Conservation (phyloP, 345 rosid genomes). For the Trapa bicornis region DNA sequence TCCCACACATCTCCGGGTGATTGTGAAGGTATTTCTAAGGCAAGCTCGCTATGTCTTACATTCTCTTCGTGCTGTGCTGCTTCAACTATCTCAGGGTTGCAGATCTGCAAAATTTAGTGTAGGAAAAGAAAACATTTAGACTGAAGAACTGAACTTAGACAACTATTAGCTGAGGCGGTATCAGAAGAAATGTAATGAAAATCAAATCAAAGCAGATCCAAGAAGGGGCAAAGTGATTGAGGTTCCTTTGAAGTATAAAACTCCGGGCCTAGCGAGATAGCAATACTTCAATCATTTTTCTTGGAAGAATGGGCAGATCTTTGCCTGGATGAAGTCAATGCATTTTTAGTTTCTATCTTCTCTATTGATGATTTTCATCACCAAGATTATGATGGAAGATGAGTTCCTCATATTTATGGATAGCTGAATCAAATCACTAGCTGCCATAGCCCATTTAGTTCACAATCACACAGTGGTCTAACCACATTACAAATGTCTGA, state of each 20-base stretch:
- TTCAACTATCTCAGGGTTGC: constrained; percentile 52
- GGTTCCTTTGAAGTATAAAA: background rate
- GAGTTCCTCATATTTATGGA: background rate
- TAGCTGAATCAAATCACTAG: background rate
- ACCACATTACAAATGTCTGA: background rate
- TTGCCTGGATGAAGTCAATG: background rate
- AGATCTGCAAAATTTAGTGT: constrained; percentile 24
- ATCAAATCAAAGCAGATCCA: background rate
- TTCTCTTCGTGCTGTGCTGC: constrained; percentile 22
- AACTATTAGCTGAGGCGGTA: background rate
- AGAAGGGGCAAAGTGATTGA: background rate
- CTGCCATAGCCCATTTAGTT: too few species aligned
- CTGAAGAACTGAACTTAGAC: background rate
- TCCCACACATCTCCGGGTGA: constrained; percentile 26
- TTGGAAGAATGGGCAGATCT: background rate
- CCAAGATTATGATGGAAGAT: background rate
- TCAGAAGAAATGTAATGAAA: background rate
- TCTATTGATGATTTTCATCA: background rate
- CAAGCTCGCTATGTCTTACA: constrained; percentile 22
- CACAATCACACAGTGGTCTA: too few species aligned
- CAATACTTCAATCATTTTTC: background rate
- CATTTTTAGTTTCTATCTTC: background rate
- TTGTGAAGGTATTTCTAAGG: constrained; percentile 34
- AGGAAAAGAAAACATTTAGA: background rate
- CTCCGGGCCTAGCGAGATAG: background rate